Conservation (phyloP, 176 grass and related monocot species). For the Oryza australiensis region DNA sequence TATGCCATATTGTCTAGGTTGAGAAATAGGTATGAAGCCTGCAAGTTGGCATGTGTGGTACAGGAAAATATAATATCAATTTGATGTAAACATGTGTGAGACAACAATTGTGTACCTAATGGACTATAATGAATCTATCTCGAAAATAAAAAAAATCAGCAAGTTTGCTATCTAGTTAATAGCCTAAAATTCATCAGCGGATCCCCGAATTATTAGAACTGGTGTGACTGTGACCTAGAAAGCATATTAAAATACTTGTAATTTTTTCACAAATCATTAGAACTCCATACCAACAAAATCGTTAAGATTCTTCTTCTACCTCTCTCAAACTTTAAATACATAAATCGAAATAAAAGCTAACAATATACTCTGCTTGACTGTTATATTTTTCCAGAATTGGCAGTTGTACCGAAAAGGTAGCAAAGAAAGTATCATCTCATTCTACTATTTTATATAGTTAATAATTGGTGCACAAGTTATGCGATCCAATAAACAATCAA, state of each 20-base stretch:
- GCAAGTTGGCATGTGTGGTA: not conserved
- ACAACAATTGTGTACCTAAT: not conserved
- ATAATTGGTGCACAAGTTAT: not conserved
- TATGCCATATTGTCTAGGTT: not conserved
- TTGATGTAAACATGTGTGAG: not conserved
- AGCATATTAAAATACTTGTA: not conserved
- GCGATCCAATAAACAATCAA: not conserved
- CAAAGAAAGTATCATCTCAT: not conserved
- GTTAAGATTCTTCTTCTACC: too few species aligned
- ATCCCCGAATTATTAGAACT: not conserved
- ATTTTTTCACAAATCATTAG: not conserved
- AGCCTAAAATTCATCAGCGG: slow-evolving; percentile 12
- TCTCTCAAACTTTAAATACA: too few species aligned
- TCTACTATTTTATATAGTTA: not conserved
- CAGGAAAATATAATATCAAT: not conserved
- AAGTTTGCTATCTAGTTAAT: not conserved
- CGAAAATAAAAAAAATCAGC: not conserved
- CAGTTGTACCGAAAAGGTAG: not conserved
- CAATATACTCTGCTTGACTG: too few species aligned
- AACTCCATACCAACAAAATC: too few species aligned
- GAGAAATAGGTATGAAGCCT: not conserved
- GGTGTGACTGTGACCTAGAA: not conserved
- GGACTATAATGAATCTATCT: not conserved
- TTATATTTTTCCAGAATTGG: too few species aligned
- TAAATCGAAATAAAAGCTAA: too few species aligned